Conservation (phyloP, 106 monocot genomes). For the Dioscorea alata region DNA sequence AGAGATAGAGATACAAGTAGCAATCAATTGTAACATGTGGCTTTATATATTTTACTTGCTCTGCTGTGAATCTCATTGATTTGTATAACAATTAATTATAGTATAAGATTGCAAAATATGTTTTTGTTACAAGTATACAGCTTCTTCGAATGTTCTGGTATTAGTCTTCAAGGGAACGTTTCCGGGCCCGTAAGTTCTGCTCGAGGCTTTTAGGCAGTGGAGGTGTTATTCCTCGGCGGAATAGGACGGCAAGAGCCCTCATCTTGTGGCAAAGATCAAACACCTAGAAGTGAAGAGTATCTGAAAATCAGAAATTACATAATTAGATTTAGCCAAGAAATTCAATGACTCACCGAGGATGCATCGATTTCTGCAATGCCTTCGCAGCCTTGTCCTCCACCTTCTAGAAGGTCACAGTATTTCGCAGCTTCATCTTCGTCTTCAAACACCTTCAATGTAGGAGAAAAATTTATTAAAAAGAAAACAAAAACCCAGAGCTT, state of each 20-base stretch:
- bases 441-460: constrained; percentile 72
- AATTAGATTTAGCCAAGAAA: background rate
- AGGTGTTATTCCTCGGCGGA: constrained; percentile 74
- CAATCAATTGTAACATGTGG: background rate
- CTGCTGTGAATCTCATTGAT: too few species aligned
- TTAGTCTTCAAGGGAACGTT: constrained; percentile 86
- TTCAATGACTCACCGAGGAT: constrained; percentile 54
- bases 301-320: background rate
- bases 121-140: too few species aligned
- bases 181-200: constrained; percentile 75
- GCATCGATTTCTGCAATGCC: constrained; percentile 95
- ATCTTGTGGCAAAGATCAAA: constrained; percentile 86
- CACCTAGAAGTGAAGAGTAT: constrained; percentile 35
- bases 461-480: background rate
- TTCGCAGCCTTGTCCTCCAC: constrained; percentile 80
- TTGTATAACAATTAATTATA: too few species aligned
- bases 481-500: too few species aligned
- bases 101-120: too few species aligned
- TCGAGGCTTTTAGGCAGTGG: constrained; percentile 86
- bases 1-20: background rate
- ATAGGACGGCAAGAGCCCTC: constrained; percentile 88
- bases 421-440: constrained; percentile 70
- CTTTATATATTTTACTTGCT: too few species aligned
- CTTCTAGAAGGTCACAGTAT: constrained; percentile 87
- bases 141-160: background rate